Evolutionary conservation across 78 protist genomes (phyloP), one percentile per base, ranked within the genome.

Genomic region (Dictyostelium purpureum): DNA sequence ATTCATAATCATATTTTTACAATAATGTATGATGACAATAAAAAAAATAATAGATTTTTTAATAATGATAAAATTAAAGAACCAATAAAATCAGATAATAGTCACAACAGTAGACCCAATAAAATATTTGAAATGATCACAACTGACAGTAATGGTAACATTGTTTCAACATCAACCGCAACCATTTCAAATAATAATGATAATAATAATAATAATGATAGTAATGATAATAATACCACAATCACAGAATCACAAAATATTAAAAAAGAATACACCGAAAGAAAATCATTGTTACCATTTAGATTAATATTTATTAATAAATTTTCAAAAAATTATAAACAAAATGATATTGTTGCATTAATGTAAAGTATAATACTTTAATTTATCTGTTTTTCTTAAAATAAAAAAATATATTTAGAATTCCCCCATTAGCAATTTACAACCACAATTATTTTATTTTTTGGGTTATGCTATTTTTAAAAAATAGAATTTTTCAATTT

Each of bases 61-160:
- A 61, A 61, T 12, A 14, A 26, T 61, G 14, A 31, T 12, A n/a
- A 63, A 26, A 33, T 63, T 16, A 57, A 26, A 14, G 18, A 33
- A 12, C 4, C 16, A 14, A 47, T 47, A 47, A 10, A 47, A 1
- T 14, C 7, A 0, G 52, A 16, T 47, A 16, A 16, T 47, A 47
- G 12, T 47, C n/a, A 16, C 7, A 47, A 16, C 12, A 16, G 52
- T 47, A 47, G 7, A 31, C 11, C 71, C 11, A n/a, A n/a, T n/a
- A 63, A 63, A 63, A 28, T 5, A 63, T 33, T 33, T 33, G 71
- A 63, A 63, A 63, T 63, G 71, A 63, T 63, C 26, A 63, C 71
- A 31, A 33, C 71, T 0, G 43, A 63, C 6, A 18, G 33, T 2
- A 63, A 28, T 31, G 71, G 71, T 1, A 19, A 63, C 12, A 63